Evolutionary conservation across 2,329 filamentous ascomycete genomes (phyloP), one percentile per base, ranked within the genome.

Genomic region (Talaromyces atroroseus): DNA sequence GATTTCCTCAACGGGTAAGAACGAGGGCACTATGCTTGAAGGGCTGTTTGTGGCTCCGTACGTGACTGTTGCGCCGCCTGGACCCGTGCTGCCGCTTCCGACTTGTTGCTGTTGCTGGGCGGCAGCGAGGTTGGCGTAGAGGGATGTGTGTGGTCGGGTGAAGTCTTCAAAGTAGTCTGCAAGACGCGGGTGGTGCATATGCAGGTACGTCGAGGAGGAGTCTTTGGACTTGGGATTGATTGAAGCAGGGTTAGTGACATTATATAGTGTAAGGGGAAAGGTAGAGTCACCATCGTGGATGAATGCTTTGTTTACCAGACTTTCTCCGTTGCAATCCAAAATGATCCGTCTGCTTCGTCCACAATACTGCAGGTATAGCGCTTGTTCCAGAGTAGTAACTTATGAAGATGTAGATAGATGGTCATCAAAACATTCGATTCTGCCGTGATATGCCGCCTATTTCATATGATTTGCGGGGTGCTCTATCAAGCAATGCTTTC

Each of bases 1-100:
- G 65, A 87, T 84, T 48, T 84, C 80, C 66, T 87, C 84, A 54
- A 78, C 71, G n/a, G 78, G 76, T 7, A 79, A 68, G 65, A 72
- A 77, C 4, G 72, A 74, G 2, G 73, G 71, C 50, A 74, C 65
- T 7, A 67, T 66, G 2, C 73, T 60, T 5, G 65, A 63, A 1
- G 68, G 65, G 1, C 66, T 64, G 44, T 44, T 44, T 1, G 68
- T 49, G 5, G 59, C 65, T 38, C 66, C 67, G 60, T 70, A 71
- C 2, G 65, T 66, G 2, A 67, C 58, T 32, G 58, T 52, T 47
- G 54, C 45, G 26, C 48, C 50, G 16, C 42, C 36, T 18, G 40
- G 40, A 0, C 50, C 50, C 0, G 38, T 52, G 40, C 7, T 44
- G 38, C 38, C 18, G 38, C n/a, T 42, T 7, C 38, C 38, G 5